Base-by-base conservation (phyloP, 306 rosid species). In the Medicago arabica region DNA sequence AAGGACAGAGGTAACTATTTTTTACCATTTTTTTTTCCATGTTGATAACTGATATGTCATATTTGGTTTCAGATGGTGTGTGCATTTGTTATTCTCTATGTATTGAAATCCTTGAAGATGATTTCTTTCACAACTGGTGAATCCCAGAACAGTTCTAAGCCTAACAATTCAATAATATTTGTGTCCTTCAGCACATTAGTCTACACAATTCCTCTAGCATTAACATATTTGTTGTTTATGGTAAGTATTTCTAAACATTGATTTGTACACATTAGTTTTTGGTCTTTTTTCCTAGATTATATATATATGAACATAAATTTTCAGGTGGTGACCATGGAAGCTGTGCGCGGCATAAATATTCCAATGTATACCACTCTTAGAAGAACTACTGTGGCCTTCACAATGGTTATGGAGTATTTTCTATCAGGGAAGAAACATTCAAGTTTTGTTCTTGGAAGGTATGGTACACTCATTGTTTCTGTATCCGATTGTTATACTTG, bases 311-410 rank as follows among this genome's bases (percentile, higher is more conserved):
- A 62, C 23, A 38, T 11, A 7, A 63, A 23, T 46, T 60, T 71
- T 62, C 49, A 91, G 93, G 51, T 89, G 54, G 87, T 87, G 46
- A 84, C 94, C 9, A 91, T 87, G 94, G 97, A 86, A 84, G 83
- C 97, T 46, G 97, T 89, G n/a, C 88, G 92, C 0, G 86, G 83
- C 76, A 83, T 89, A 71, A 91, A 78, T 66, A 81, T 91, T 75
- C 97, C 97, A 0, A 91, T 89, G 92, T 89, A 91, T 70, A 87
- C 94, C 38, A 87, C 93, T 36, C 97, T 91, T 7, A 83, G 97
- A 77, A 83, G 94, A 75, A 89, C 94, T 7, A 85, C 81, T 0
- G 84, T 91, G 58, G 94, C 88, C 57, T 89, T 89, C 74, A 89
- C 97, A 12, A 84, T 89, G 97, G 23, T 85, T 13, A 78, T 83